Percentiles rank a stretch among this genome's conserved stretches.
Conservation (phyloP, 2,329 filamentous ascomycete genomes). For the Zarea fungicola region DNA sequence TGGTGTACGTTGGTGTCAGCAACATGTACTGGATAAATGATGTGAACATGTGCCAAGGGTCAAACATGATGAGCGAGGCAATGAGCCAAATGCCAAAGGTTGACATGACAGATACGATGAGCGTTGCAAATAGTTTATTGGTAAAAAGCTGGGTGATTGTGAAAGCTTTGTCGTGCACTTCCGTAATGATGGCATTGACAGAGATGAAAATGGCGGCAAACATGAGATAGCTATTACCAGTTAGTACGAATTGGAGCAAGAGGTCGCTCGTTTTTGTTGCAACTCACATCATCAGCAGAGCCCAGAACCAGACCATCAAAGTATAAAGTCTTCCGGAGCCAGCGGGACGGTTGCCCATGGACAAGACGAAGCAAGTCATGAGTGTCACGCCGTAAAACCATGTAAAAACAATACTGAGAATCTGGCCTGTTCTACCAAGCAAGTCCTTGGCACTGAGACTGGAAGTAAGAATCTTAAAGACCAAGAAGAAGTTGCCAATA, state of each 20-base stretch:
- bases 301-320: constrained; percentile 99
- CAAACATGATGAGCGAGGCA: constrained; percentile 88
- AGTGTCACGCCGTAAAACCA: constrained; percentile 92
- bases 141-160: constrained; percentile 69
- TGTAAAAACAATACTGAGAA: constrained; percentile 86
- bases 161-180: constrained; percentile 61
- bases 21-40: constrained; percentile 91
- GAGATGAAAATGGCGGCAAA: constrained; percentile 95
- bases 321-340: constrained; percentile 92
- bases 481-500: constrained; percentile 97
- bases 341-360: constrained; percentile 89
- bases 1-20: constrained; percentile 93
- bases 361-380: constrained; percentile 90
- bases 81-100: constrained; percentile 93
- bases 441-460: constrained; percentile 68
- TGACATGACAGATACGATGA: constrained; percentile 86
- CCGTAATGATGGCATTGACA: constrained; percentile 72
- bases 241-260: constrained; percentile 18
- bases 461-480: constrained; percentile 92
- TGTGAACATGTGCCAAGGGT: constrained; percentile 99
- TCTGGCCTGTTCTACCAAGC: constrained; percentile 69
- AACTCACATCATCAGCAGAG: constrained; percentile 80
- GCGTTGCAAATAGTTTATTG: constrained; percentile 84
- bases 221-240: constrained; percentile 64
- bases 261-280: background rate